These are phyloP conservation scores for Leccinum olivaceopallidum DNA, from an alignment of 768 basidiomycete species.

Conservation along the genomic window DNA sequence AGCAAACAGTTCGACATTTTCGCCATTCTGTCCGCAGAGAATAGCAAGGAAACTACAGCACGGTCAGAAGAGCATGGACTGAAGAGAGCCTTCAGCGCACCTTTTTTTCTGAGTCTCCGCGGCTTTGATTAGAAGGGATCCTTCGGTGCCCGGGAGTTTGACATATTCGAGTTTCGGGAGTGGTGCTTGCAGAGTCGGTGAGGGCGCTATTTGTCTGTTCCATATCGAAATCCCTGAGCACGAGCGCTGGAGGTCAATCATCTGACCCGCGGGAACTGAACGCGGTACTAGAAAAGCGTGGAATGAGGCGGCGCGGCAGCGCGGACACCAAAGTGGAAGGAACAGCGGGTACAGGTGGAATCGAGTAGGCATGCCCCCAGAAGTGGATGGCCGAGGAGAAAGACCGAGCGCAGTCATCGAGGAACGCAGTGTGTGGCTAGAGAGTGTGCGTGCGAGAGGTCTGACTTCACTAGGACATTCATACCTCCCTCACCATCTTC, in stretches of 20 bases:
- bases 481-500: conserved; percentile 20
- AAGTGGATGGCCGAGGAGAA: conserved; percentile 36
- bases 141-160: conserved; percentile 90
- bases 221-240: conserved; percentile 39
- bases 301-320: conserved; percentile 64
- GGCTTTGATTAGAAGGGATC: conserved; percentile 80
- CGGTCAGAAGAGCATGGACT: conserved; percentile 1
- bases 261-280: conserved; percentile 61
- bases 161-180: conserved; percentile 90
- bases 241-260: conserved; percentile 43
- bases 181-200: conserved; percentile 50
- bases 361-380: conserved; percentile 27
- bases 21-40: conserved; percentile 87
- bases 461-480: conserved; percentile 15
- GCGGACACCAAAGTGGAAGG: conserved; percentile 33
- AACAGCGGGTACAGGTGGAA: conserved; percentile 26
- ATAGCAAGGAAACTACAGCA: conserved; percentile 80
- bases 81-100: conserved; percentile 34
- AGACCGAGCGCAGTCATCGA: conserved; percentile 15
- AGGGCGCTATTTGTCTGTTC: conserved; percentile 40
- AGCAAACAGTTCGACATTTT: conserved; percentile 92
- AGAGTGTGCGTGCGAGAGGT: conserved; percentile 29
- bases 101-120: conserved; percentile 92
- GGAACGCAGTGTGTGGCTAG: conserved; percentile 17
- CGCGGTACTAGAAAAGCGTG: conserved; percentile 68